phyloP scores from a whole-genome alignment of 1,284 basidiomycete species.

The Porogramme epimiltina region DNA sequence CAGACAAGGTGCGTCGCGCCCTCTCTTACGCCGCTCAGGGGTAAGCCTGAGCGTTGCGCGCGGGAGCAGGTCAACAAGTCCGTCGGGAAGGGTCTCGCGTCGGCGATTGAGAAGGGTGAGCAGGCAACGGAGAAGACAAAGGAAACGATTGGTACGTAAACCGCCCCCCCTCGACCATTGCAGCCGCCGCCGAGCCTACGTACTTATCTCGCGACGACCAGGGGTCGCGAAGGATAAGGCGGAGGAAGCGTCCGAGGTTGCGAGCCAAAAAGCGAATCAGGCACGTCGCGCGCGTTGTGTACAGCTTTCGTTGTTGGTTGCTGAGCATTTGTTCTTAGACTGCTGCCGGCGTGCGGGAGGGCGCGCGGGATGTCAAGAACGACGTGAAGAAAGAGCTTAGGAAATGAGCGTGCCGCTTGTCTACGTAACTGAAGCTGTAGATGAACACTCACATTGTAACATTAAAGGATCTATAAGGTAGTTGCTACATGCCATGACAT shows the following conservation, averaged over 20 bases:
- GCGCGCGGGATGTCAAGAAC: constrained; percentile 44
- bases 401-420: too few relatives aligned
- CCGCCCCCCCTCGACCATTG: background rate
- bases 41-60: too few relatives aligned
- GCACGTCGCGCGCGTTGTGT: constrained; percentile 27
- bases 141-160: constrained; percentile 49
- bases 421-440: too few relatives aligned
- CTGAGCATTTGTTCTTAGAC: constrained; percentile 34
- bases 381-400: constrained; percentile 40
- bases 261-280: constrained; percentile 45
- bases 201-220: constrained; percentile 24
- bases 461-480: too few relatives aligned
- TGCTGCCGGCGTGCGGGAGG: constrained; percentile 42
- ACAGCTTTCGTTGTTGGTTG: background rate
- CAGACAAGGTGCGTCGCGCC: constrained; percentile 49
- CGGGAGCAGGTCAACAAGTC: constrained; percentile 57
- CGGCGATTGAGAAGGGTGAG: constrained; percentile 66
- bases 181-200: background rate
- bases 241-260: constrained; percentile 36
- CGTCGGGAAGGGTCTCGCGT: constrained; percentile 59
- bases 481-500: too few relatives aligned
- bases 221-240: constrained; percentile 37
- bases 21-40: too few relatives aligned
- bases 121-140: constrained; percentile 56
- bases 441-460: too few relatives aligned